phyloP scores from a whole-genome alignment of 1,284 basidiomycete species.

The Fomitopsis betulina region DNA sequence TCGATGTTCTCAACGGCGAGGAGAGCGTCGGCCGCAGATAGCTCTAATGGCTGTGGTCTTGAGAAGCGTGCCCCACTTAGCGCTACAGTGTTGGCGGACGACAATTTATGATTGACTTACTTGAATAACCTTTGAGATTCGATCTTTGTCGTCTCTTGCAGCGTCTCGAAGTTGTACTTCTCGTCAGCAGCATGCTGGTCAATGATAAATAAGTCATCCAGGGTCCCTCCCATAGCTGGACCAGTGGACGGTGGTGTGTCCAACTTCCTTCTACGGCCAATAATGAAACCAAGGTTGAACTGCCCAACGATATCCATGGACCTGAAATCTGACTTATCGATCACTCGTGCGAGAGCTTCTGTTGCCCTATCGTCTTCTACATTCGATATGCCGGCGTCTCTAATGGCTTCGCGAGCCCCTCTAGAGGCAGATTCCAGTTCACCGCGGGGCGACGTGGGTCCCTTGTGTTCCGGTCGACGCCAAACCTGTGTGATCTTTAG shows the following conservation, averaged over 20 bases:
- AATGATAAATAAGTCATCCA: conserved; percentile 92
- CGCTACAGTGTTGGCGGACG: neutral
- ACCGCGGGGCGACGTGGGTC: conserved; percentile 7
- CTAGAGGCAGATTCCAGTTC: conserved; percentile 1
- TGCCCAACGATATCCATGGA: conserved; percentile 88
- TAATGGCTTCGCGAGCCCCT: conserved; percentile 11
- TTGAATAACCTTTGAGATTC: conserved; percentile 81
- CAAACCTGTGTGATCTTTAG: conserved; percentile 35
- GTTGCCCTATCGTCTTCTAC: conserved; percentile 58
- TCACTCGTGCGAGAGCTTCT: conserved; percentile 77
- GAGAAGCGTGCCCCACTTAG: neutral
- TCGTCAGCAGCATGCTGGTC: conserved; percentile 92
- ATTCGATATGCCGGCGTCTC: conserved; percentile 59
- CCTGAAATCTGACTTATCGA: conserved; percentile 85
- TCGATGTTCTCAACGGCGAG: conserved; percentile 85
- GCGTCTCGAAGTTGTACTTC: conserved; percentile 96
- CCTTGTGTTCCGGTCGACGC: conserved; percentile 12
- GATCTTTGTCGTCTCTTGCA: conserved; percentile 87
- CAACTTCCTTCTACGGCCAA: conserved; percentile 56
- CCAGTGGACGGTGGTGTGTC: conserved; percentile 15
- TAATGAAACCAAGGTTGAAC: conserved; percentile 96
- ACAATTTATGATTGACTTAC: conserved; percentile 36
- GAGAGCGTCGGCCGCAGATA: conserved; percentile 90
- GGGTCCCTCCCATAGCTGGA: conserved; percentile 12
- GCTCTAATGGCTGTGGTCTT: conserved; percentile 76